Percentiles rank a stretch among this genome's conserved stretches.
Evolutionary conservation across 441 rosid species (phyloP).

Genomic region (Metrosideros polymorpha): DNA sequence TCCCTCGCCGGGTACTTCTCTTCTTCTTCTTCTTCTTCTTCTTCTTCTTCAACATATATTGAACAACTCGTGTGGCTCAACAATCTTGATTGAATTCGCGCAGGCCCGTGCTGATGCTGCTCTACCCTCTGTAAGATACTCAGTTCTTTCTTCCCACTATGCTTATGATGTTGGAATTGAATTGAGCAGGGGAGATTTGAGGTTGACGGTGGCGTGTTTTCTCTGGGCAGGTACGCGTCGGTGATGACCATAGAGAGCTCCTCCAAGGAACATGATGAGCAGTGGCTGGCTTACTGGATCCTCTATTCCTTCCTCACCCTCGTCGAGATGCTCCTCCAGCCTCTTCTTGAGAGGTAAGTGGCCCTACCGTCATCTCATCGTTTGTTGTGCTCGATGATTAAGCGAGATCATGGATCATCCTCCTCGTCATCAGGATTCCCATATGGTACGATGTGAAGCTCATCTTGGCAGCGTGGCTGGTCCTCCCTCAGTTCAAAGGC

Average conservation of each 20-base stretch:
- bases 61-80: not conserved
- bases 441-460: conserved; percentile 73
- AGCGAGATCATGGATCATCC: not conserved
- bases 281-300: conserved; percentile 98
- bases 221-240: conserved; percentile 56
- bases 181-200: not conserved
- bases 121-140: conserved; percentile 67
- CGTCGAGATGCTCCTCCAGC: conserved; percentile 56
- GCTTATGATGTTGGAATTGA: too few relatives aligned
- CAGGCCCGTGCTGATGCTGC: conserved; percentile 77
- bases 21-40: too few relatives aligned
- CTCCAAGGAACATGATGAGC: conserved; percentile 63
- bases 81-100: not conserved
- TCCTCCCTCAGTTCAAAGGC: conserved; percentile 71
- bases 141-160: not conserved
- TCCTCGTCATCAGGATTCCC: conserved; percentile 43
- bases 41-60: not conserved
- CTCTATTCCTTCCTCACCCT: conserved; percentile 72
- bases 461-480: conserved; percentile 59
- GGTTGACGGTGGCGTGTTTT: not conserved
- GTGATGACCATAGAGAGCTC: conserved; percentile 76
- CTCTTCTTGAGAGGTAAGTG: conserved; percentile 53
- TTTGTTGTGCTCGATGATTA: not conserved
- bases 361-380: not conserved
- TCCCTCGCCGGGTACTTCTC: conserved; percentile 62